Base-by-base conservation (phyloP, 495 filamentous ascomycete species). In the Penicillium turbatum region DNA sequence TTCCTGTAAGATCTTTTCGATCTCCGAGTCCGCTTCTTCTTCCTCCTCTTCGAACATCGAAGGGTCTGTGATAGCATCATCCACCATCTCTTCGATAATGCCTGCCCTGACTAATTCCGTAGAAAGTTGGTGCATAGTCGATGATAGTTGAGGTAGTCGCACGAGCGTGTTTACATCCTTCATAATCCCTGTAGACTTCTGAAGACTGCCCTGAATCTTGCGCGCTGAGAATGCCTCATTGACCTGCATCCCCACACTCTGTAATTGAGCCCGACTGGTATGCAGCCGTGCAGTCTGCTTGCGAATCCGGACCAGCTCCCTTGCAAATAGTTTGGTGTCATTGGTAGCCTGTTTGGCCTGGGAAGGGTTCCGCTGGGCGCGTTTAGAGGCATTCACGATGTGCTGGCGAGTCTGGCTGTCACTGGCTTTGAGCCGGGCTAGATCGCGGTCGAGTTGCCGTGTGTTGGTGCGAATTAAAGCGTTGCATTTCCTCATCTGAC, bases 81-180 rank as follows among this genome's bases (percentile, higher is more conserved):
- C 86, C 11, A 95, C 85, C 86, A 97, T 96, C 75, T 98, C 93
- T 73, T 98, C 93, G 53, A 98, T 96, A 56, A 98, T 92, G 3
- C 95, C 93, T 2, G 93, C 92, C 70, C 87, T 92, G 54, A 96
- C 85, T 62, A 97, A 69, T 76, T 98, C 93, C 45, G 85, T 77
- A 51, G 85, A 87, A 24, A 98, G 76, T 70, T 97, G 91, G 41
- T 81, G 77, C 93, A 97, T 97, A 10, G 92, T 97, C 39, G 82
- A 83, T 17, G 85, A 89, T 31, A 98, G 74, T 74, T 96, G 87
- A 13, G 93, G 93, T 54, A 98, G 71, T 24, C 86, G 77, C 24
- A 97, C 82, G 6, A 97, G 75, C 3, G 78, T 80, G 68, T 98
- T 98, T 42, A 98, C 92, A 68, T 97, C 91, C 69, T 90, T 90